Conservation (phyloP, 1,284 basidiomycete genomes). For the Apiotrichum brassicae region DNA sequence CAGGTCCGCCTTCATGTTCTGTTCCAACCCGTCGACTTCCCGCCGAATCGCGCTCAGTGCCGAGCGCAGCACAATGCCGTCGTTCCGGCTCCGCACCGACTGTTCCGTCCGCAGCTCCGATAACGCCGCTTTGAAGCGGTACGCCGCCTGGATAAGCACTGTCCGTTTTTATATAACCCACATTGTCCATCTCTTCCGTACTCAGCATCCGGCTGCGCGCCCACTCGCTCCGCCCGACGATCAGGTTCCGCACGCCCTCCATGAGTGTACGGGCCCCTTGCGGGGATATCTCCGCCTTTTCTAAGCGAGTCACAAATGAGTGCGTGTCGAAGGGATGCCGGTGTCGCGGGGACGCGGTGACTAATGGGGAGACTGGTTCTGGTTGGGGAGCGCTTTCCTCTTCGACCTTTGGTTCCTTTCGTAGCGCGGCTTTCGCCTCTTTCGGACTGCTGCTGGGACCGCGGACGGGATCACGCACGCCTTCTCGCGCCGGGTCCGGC, state of each 20-base stretch:
- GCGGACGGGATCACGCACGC: constrained; percentile 3
- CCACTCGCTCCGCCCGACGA: constrained; percentile 68
- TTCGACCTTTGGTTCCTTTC: no score
- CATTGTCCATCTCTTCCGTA: constrained; percentile 83
- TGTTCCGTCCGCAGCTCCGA: constrained; percentile 86
- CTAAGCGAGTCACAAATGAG: constrained; percentile 42
- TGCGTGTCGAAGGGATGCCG: constrained; percentile 47
- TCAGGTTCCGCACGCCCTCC: constrained; percentile 73
- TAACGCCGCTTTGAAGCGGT: constrained; percentile 88
- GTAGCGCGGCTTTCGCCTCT: no score
- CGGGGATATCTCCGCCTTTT: constrained; percentile 27
- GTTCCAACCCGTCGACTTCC: constrained; percentile 79
- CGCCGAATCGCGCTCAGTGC: constrained; percentile 69
- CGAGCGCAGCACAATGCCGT: constrained; percentile 70
- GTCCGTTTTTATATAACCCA: constrained; percentile 54
- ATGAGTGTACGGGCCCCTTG: constrained; percentile 67
- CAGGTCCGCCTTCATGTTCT: constrained; percentile 92
- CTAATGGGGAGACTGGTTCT: no score
- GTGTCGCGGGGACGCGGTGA: background rate
- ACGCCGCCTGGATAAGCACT: constrained; percentile 65
- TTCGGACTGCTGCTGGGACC: constrained; percentile 5
- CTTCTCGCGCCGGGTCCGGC: background rate
- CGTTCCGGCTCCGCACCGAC: constrained; percentile 74
- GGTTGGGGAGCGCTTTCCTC: no score
- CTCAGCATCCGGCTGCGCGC: constrained; percentile 70